These are phyloP conservation scores for Megacollybia marginata DNA, from an alignment of 768 basidiomycete species.

Conservation along the genomic window DNA sequence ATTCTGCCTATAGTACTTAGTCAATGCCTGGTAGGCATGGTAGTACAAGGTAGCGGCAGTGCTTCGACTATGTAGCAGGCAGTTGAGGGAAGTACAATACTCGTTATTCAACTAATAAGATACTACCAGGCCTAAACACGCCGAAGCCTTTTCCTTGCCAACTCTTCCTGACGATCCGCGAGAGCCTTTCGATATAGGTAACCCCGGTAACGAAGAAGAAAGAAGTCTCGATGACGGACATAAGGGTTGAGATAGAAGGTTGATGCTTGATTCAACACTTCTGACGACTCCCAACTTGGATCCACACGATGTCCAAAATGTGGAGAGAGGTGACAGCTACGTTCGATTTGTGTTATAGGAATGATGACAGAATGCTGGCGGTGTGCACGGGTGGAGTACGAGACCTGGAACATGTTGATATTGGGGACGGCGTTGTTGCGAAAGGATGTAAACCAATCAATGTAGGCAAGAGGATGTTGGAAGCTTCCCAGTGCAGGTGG, in stretches of 20 bases:
- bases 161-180: neutral
- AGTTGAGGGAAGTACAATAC: too few relatives aligned
- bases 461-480: slow-evolving; percentile 13
- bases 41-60: too few relatives aligned
- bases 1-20: too few relatives aligned
- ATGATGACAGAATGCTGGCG: too few relatives aligned
- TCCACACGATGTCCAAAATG: slow-evolving; percentile 11
- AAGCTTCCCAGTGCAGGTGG: slow-evolving; percentile 5
- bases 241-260: slow-evolving; percentile 24
- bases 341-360: slow-evolving; percentile 12
- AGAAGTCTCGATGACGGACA: slow-evolving; percentile 20
- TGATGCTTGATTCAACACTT: slow-evolving; percentile 11
- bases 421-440: slow-evolving; percentile 1
- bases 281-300: slow-evolving; percentile 7
- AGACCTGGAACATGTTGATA: slow-evolving; percentile 13
- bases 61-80: too few relatives aligned
- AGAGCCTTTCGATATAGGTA: neutral
- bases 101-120: too few relatives aligned
- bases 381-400: slow-evolving; percentile 7
- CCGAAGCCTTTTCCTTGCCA: neutral
- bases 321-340: slow-evolving; percentile 18
- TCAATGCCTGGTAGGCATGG: too few relatives aligned
- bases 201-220: slow-evolving; percentile 11
- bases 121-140: too few relatives aligned
- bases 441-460: slow-evolving; percentile 20